Base-by-base conservation (phyloP, 73 alveolate species). In the Paramecium sexaurelia region DNA sequence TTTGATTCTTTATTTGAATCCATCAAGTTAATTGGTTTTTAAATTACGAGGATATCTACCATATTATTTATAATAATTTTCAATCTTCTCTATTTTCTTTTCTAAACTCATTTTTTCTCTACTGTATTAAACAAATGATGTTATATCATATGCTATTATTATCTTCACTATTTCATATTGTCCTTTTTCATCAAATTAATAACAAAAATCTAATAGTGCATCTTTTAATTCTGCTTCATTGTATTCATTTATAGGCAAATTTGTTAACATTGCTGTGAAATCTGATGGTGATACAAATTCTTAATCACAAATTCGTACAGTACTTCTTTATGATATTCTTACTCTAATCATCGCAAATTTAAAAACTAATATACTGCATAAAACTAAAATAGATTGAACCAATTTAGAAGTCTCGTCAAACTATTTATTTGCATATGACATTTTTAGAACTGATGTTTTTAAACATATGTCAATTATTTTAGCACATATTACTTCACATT, bases 191-290 rank as follows among this genome's bases (percentile, higher is more conserved):
- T 61, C 83, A 61, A 61, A 61, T 36, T 4, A 20, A 33, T 36
- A 36, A 39, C 55, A 73, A 73, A 36, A 73, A 15, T 73, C 57
- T 15, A 36, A 17, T 7, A 73, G n/a, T 1, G 87, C 55, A 36
- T 73, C 87, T 13, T 73, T 73, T 73, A 73, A 73, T 73, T 73
- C 87, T 73, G 57, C 35, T 73, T 73, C 87, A 36, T 73, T 39
- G 35, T 73, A 73, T 33, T 73, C 56, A 36, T 33, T 73, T 27
- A 13, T 29, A 15, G 87, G 87, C 35, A 73, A n/a, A 39, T 39
- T 39, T 0, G 66, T 73, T 20, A 73, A n/a, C 87, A 73, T 73
- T 10, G 66, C 55, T 33, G 87, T 73, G 67, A 73, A 73, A 73
- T 73, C 87, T 20, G 87, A 73, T n/a, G 87, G 87, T 3, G 87